Evolutionary conservation across 345 rosid species (phyloP).

Genomic region (Combretum micranthum): DNA sequence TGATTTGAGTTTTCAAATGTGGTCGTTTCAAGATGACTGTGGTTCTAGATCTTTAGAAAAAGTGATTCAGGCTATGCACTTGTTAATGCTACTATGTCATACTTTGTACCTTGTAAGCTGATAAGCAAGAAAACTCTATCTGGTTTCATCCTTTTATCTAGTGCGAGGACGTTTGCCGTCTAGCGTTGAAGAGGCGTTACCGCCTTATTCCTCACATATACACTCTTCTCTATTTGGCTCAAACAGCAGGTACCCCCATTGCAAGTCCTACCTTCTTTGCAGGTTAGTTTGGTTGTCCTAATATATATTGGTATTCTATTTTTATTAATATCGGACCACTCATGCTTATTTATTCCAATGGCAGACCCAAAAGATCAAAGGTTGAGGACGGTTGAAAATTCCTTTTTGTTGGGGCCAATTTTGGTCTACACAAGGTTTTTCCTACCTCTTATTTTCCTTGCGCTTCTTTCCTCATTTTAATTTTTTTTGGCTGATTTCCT

Average conservation of each 20-base stretch:
- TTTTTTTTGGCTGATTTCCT: slow-evolving; percentile 7
- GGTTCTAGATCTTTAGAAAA: too few species aligned
- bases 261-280: slow-evolving; percentile 79
- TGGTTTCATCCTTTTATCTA: slow-evolving; percentile 9
- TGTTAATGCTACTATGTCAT: too few species aligned
- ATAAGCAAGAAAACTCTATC: not conserved
- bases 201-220: slow-evolving; percentile 75
- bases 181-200: slow-evolving; percentile 86
- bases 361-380: slow-evolving; percentile 71
- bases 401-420: slow-evolving; percentile 80
- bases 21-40: too few species aligned
- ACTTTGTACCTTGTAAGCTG: too few species aligned
- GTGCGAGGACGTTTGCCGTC: slow-evolving; percentile 93
- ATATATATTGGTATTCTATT: slow-evolving; percentile 7
- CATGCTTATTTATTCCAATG: too few species aligned
- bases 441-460: not conserved
- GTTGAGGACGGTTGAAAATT: slow-evolving; percentile 62
- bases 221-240: slow-evolving; percentile 81
- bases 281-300: slow-evolving; percentile 31
- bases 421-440: slow-evolving; percentile 61
- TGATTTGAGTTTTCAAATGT: too few species aligned
- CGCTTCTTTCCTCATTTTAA: slow-evolving; percentile 9
- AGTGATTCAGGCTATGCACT: too few species aligned
- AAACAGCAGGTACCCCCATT: slow-evolving; percentile 66
- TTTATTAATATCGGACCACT: too few species aligned